Conservation (phyloP, 345 rosid species). For the Ceriops zippeliana region DNA sequence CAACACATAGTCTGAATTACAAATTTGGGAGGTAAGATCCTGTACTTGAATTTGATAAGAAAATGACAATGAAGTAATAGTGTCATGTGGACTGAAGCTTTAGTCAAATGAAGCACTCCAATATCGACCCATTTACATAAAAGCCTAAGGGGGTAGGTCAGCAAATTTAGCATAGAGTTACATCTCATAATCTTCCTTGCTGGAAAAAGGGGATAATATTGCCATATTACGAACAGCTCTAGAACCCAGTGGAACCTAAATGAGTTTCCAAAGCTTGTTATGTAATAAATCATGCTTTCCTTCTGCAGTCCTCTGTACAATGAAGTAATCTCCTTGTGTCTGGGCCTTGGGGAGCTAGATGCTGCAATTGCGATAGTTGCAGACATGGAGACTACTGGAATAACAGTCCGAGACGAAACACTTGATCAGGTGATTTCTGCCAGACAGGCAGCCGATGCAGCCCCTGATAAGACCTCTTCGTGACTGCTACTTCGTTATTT, state of each 20-base stretch:
- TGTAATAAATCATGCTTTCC: slow-evolving; percentile 13
- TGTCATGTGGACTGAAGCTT: not conserved
- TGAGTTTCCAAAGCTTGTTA: not conserved
- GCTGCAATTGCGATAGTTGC: slow-evolving; percentile 90
- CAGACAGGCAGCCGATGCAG: slow-evolving; percentile 45
- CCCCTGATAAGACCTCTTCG: slow-evolving; percentile 18
- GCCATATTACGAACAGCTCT: too few relatives aligned
- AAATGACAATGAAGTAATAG: not conserved
- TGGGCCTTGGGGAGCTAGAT: slow-evolving; percentile 84
- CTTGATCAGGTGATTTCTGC: slow-evolving; percentile 75
- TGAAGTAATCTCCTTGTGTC: slow-evolving; percentile 70
- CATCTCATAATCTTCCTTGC: too few relatives aligned
- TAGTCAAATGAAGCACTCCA: not conserved
- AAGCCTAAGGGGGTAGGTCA: too few relatives aligned
- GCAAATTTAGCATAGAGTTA: not conserved
- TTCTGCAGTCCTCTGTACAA: slow-evolving; percentile 74
- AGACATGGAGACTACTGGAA: slow-evolving; percentile 76
- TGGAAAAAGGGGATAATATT: too few relatives aligned
- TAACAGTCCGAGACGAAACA: slow-evolving; percentile 59
- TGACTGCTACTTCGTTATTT: not conserved
- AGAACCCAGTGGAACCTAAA: not conserved
- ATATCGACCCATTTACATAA: too few relatives aligned
- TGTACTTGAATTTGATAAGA: slow-evolving; percentile 4
- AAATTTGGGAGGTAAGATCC: slow-evolving; percentile 69
- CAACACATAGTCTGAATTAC: slow-evolving; percentile 68